Evolutionary conservation across 257 asterid species (phyloP), one percentile per base, ranked within the genome.

Genomic region (Solanum chaucha): DNA sequence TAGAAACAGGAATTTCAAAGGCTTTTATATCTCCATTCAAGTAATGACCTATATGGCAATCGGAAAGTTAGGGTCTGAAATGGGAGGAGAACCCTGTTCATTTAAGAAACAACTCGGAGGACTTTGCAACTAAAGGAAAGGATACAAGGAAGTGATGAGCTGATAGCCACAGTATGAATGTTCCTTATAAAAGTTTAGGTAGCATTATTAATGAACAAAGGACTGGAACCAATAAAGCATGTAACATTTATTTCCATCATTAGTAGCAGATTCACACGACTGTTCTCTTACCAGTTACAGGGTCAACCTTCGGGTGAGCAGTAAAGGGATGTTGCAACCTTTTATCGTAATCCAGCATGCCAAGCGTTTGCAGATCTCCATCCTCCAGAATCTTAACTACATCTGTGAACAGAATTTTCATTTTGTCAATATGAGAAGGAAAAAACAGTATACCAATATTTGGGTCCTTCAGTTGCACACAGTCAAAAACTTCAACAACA

Each of bases 251-350:
- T 28, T 46, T 28, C 28, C 68, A 80, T 46, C 55, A 59, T 32
- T 51, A 51, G 17, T 70, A 36, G 71, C 28, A 38, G 78, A 82
- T 55, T 19, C 64, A 58, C 75, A 48, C 24, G 81, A 32, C 65
- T 83, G 67, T 80, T 46, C 88, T 87, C 90, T 91, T 94, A 95
- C 99, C 99, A 40, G 98, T 97, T 84, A 95, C 19, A 4, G 98
- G 99, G 87, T 97, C 99, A 87, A 97, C 95, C 90, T 97, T 97
- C 3, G 99, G 99, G 90, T 97, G 99, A 89, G 99, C 99, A 89
- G 98, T 95, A 83, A 97, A 97, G 83, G 98, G 48, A 91, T 95
- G 99, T 14, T 92, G 64, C 90, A 96, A 92, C 89, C 98, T 91
- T 90, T 93, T 95, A 93, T 96, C 99, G 59, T 96, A 96, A 89